phyloP scores from a whole-genome alignment of 805 yeast genomes.

The Spathaspora boniae region DNA sequence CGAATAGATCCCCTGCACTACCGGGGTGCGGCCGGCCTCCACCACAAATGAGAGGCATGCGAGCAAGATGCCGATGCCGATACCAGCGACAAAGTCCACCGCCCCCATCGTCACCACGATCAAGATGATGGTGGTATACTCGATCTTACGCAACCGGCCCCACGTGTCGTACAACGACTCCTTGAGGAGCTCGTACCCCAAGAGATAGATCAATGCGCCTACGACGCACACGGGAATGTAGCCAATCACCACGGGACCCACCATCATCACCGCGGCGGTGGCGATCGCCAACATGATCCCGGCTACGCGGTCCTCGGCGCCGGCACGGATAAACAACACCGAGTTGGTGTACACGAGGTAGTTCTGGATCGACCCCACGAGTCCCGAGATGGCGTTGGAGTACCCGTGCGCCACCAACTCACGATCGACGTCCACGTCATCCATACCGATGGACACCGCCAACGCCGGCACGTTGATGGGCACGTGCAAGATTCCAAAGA shows the following conservation, averaged over 20 bases:
- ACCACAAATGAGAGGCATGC: constrained; percentile 96
- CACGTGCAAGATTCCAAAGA: constrained; percentile 93
- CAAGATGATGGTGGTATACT: constrained; percentile 76
- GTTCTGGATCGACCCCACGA: constrained; percentile 86
- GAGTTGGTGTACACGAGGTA: constrained; percentile 94
- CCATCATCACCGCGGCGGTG: constrained; percentile 74
- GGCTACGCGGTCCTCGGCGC: constrained; percentile 85
- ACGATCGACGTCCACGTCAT: constrained; percentile 83
- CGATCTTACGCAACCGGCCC: constrained; percentile 71
- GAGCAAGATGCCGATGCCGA: constrained; percentile 80
- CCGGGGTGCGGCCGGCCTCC: constrained; percentile 81
- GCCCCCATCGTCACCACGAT: constrained; percentile 95
- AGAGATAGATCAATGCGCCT: constrained; percentile 82
- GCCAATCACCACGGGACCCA: constrained; percentile 92
- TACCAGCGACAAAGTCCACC: constrained; percentile 92
- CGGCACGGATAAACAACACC: constrained; percentile 86
- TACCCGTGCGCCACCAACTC: constrained; percentile 94
- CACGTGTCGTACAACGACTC: constrained; percentile 85
- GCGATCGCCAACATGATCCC: constrained; percentile 86
- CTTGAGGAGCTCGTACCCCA: constrained; percentile 85
- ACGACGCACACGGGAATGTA: constrained; percentile 95
- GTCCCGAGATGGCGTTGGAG: constrained; percentile 82
- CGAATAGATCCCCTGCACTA: constrained; percentile 75
- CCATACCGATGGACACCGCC: constrained; percentile 85
- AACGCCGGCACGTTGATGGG: constrained; percentile 98